Base-by-base conservation (phyloP, 2,329 filamentous ascomycete genomes). In the Aschersonia sp. region DNA sequence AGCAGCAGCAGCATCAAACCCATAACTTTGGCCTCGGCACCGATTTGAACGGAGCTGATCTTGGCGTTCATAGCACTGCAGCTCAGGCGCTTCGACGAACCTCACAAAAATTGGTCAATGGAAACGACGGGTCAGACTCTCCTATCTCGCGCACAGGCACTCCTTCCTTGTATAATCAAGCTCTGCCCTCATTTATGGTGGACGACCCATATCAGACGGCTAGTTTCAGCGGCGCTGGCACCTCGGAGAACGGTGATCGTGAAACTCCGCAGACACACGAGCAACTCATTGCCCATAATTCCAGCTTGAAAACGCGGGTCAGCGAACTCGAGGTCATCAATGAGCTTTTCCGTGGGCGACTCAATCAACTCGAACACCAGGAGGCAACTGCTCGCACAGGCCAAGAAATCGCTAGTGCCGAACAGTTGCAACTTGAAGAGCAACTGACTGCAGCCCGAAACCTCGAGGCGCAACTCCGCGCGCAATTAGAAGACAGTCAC, bases 281-380 rank as follows among this genome's bases (percentile, higher is more conserved):
- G 59, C 82, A 85, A 51, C 75, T 94, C 30, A 71, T 88, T 47
- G 82, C 84, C 2, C 78, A 83, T 52, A 95, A 94, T 63, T 85
- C 85, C 4, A 84, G 82, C 46, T 73, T 97, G n/a, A 94, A 94
- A 68, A 98, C 92, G 0, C 82, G 92, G 42, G 91, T 98, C 35
- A 92, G 84, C 56, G 92, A 98, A 64, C 75, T 98, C 30, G 92
- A 98, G 62, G 78, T 98, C 47, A 96, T 98, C 70, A 96, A 89
- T 58, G 84, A 85, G 59, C 71, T 89, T 43, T 89, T 88, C 63
- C 75, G 82, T 46, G 82, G 82, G 40, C 78, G 84, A 9, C 80
- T 96, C 65, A 80, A 61, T 74, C 85, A 92, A 60, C 72, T 92
- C 9, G 87, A 94, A 61, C 78, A 82, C 55, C 84, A 84, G 58